phyloP scores from a whole-genome alignment of 805 yeast genomes.

The Cyberlindnera bimundalis region DNA sequence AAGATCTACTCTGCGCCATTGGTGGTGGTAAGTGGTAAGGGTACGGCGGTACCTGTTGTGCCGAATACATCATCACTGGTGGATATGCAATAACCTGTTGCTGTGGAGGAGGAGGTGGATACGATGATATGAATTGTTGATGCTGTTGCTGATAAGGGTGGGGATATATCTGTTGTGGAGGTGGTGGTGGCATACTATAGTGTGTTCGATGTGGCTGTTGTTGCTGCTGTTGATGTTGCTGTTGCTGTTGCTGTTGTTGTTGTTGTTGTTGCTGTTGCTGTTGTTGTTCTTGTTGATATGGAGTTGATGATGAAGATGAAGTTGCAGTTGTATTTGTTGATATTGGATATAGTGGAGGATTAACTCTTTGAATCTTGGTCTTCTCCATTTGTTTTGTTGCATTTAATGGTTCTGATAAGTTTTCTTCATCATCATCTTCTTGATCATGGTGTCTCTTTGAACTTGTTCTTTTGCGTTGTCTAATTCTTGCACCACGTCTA shows the following conservation, averaged over 20 bases:
- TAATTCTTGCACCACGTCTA: slow-evolving; percentile 31
- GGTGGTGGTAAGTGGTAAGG: background rate
- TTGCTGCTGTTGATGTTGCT: background rate
- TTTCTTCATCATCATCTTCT: slow-evolving; percentile 4
- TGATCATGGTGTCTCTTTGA: slow-evolving; percentile 5
- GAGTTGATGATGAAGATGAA: background rate
- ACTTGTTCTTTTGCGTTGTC: slow-evolving; percentile 28
- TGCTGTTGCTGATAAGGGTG: slow-evolving; percentile 1
- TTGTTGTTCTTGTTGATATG: background rate
- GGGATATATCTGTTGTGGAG: background rate
- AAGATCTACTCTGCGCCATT: background rate
- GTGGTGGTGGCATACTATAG: background rate
- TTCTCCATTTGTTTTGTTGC: no score
- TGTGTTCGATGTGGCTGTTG: slow-evolving; percentile 1
- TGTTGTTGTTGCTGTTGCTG: background rate
- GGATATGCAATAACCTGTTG: background rate
- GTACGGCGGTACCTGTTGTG: background rate
- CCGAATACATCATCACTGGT: slow-evolving; percentile 1
- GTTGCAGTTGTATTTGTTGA: background rate
- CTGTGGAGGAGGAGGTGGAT: background rate
- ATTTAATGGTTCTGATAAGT: background rate
- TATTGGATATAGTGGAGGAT: background rate
- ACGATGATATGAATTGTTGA: background rate
- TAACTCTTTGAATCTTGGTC: no score
- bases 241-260: slow-evolving; percentile 2